phyloP scores from a whole-genome alignment of 2,329 filamentous ascomycete genomes.

The Conoideocrella luteorostrata region DNA sequence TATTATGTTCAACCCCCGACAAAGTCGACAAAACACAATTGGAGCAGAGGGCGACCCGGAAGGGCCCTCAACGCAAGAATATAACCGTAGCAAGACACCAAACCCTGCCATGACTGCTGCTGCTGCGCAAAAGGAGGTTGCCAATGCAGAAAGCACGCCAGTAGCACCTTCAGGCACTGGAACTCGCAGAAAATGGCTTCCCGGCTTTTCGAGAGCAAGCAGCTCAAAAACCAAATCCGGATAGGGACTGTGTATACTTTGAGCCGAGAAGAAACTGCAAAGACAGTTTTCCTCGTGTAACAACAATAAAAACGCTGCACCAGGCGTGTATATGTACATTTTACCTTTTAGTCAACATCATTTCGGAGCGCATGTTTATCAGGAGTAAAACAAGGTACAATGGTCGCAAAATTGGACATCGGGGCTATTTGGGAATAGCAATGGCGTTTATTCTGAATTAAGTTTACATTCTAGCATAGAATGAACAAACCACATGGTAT shows the following conservation, averaged over 20 bases:
- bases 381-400: not conserved
- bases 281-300: not conserved
- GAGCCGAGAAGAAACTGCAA: not conserved
- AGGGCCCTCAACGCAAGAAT: conserved; percentile 11
- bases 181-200: conserved; percentile 29
- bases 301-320: not conserved
- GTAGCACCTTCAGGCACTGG: conserved; percentile 19
- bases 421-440: conserved; percentile 27
- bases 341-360: not conserved
- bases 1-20: conserved; percentile 41
- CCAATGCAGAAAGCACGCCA: conserved; percentile 1
- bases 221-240: conserved; percentile 16
- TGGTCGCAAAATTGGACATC: not conserved
- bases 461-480: too few species aligned
- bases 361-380: not conserved
- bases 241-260: conserved; percentile 7
- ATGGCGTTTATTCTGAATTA: too few species aligned
- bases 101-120: conserved; percentile 6
- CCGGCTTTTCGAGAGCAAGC: conserved; percentile 22
- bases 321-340: not conserved
- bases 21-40: conserved; percentile 20
- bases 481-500: too few species aligned
- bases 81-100: conserved; percentile 6
- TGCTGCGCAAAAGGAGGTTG: conserved; percentile 3
- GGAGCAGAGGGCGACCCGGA: conserved; percentile 16